Conservation (phyloP, 129 eudicot genomes). For the Helianthus annuus region HanXRQr2.0-SUNRISE NC_035444.2:29062521-29063020, state of each 20-base stretch:
- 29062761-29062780: conserved; percentile 71
- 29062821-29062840: conserved; percentile 54
- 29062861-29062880: not conserved
- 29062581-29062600: conserved; percentile 38
- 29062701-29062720: conserved; percentile 54
- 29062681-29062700: conserved; percentile 57
- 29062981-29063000: no score
- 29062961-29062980: no score
- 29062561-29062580: conserved; percentile 51
- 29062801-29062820: conserved; percentile 47
- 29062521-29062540: conserved; percentile 51
- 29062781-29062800: conserved; percentile 36
- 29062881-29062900: not conserved
- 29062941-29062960: no score
- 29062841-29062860: conserved; percentile 41
- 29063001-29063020: no score
- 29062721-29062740: conserved; percentile 58
- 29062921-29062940: no score
- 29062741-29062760: conserved; percentile 63
- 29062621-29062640: conserved; percentile 54
- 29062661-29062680: conserved; percentile 58
- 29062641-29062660: conserved; percentile 66
- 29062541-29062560: conserved; percentile 68
- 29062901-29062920: not conserved
- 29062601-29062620: conserved; percentile 49